Evolutionary conservation across 169 alveolate genomes (phyloP).

Genomic region (Cyclospora cayetanensis): DNA sequence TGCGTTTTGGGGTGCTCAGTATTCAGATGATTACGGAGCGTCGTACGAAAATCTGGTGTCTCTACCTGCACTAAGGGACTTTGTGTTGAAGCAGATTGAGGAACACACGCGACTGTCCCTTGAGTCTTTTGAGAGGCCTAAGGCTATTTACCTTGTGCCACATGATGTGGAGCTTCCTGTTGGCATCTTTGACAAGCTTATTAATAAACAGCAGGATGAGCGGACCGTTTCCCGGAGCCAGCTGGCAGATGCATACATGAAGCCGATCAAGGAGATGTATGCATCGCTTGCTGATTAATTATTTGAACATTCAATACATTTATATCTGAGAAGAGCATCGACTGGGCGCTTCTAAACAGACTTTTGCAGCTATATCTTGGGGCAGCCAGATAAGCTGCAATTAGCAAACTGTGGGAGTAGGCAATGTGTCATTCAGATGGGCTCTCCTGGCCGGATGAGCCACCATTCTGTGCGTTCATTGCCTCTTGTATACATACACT

Average conservation of each 20-base stretch:
- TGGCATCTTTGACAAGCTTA: not conserved
- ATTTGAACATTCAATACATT: no score
- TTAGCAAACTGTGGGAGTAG: no score
- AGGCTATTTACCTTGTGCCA: slow-evolving; percentile 48
- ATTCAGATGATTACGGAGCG: slow-evolving; percentile 49
- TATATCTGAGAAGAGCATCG: no score
- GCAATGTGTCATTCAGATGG: no score
- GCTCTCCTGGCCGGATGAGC: no score
- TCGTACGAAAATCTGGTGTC: slow-evolving; percentile 43
- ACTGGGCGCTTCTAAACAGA: no score
- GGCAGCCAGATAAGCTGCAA: no score
- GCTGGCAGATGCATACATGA: slow-evolving; percentile 53
- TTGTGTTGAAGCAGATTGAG: slow-evolving; percentile 25
- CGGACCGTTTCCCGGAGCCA: not conserved
- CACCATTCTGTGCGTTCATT: no score
- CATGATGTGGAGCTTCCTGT: slow-evolving; percentile 50
- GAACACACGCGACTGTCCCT: slow-evolving; percentile 25
- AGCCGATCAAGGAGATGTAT: slow-evolving; percentile 55
- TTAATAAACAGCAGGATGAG: not conserved
- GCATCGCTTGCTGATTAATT: not conserved
- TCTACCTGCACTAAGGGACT: slow-evolving; percentile 47
- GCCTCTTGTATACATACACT: no score
- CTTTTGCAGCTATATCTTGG: no score
- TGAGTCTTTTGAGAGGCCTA: slow-evolving; percentile 32
- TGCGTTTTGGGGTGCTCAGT: not conserved